Conservation (phyloP, 108 stramenopile genomes). For the Hondaea fermentalgiana region DNA sequence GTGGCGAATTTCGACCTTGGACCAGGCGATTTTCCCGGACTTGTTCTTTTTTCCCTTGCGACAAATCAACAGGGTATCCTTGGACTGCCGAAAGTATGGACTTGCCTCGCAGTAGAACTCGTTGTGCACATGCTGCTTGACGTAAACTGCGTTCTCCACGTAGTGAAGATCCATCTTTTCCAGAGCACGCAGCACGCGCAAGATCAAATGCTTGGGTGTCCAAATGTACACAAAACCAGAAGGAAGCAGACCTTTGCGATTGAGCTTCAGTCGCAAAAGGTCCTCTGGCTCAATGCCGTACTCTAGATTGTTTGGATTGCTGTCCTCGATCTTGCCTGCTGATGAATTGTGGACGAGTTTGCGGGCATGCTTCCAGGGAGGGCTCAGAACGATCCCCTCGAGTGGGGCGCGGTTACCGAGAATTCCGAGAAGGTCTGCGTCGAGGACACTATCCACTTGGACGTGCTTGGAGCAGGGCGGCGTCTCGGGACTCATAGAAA, state of each 20-base stretch:
- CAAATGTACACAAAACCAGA: not conserved
- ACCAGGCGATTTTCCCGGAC: not conserved
- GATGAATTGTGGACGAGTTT: not conserved
- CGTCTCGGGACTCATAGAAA: not conserved
- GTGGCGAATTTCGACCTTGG: not conserved
- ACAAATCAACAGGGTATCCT: not conserved
- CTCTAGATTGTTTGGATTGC: not conserved
- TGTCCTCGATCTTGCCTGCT: not conserved
- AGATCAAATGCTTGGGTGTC: conserved; percentile 1
- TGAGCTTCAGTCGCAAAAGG: not conserved
- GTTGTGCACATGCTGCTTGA: conserved; percentile 1
- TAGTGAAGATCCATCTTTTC: conserved; percentile 15
- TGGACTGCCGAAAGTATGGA: not conserved
- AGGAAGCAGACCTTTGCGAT: not conserved
- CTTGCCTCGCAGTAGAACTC: conserved; percentile 5
- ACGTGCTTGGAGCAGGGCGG: not conserved
- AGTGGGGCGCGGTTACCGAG: not conserved
- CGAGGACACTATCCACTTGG: not conserved
- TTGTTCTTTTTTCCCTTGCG: not conserved
- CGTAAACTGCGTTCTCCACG: not conserved
- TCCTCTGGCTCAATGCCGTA: conserved; percentile 2
- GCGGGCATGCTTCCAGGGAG: not conserved
- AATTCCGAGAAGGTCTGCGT: not conserved
- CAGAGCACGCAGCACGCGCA: not conserved
- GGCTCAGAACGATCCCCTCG: conserved; percentile 3